A percentile compares a stretch with the other conserved stretches of the same genome.
Evolutionary conservation across 495 filamentous ascomycete genomes (phyloP).

Genomic region (Hyaloscypha bicolor): DNA sequence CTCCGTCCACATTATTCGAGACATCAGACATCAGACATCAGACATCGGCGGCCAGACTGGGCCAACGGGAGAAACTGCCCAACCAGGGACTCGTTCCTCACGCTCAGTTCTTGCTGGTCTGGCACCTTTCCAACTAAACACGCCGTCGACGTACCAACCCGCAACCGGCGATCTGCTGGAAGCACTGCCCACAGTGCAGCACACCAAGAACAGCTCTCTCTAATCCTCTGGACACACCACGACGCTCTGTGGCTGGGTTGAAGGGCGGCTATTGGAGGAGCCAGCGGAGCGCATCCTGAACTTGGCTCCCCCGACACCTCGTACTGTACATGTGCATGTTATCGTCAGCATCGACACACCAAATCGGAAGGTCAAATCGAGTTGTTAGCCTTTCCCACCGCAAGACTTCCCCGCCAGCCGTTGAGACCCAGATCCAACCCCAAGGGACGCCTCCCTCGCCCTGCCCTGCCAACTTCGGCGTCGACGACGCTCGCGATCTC

Average conservation of each 20-base stretch:
- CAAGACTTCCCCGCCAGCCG: slow-evolving; percentile 8
- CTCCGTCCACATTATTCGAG: slow-evolving; percentile 7
- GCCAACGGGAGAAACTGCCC: background rate
- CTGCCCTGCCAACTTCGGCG: background rate
- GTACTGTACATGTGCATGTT: background rate
- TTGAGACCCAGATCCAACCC: slow-evolving; percentile 4
- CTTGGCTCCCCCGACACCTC: background rate
- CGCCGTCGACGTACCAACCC: background rate
- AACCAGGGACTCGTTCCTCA: background rate
- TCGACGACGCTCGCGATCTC: background rate
- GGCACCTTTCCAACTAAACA: background rate
- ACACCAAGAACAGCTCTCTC: background rate
- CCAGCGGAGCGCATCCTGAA: background rate
- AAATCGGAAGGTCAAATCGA: slow-evolving; percentile 5
- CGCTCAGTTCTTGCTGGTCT: background rate
- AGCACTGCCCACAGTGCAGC: background rate
- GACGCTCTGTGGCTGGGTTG: background rate
- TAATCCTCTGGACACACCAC: background rate
- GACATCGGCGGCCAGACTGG: background rate
- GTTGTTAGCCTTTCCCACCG: background rate
- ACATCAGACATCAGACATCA: background rate
- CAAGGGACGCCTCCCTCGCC: background rate
- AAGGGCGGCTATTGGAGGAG: slow-evolving; percentile 6
- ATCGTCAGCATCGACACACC: background rate
- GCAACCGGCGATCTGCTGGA: background rate